Percentiles rank a stretch among this genome's conserved stretches.
These are phyloP conservation scores for Plantago elongata DNA, from an alignment of 257 asterid species.

Conservation along the genomic window DNA sequence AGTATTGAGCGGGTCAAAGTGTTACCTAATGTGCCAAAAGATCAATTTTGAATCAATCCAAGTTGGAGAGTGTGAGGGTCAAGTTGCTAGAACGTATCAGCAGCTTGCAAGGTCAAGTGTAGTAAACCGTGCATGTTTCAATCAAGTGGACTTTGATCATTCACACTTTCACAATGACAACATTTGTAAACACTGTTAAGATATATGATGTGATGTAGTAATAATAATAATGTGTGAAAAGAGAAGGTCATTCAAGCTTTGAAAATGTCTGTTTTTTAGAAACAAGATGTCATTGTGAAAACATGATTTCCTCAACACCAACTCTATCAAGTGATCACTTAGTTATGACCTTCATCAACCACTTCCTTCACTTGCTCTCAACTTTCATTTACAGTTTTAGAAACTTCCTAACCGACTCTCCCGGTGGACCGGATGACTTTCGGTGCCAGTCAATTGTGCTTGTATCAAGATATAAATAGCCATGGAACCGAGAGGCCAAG, in stretches of 20 bases:
- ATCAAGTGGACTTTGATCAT: constrained; percentile 6
- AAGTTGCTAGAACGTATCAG: constrained; percentile 2
- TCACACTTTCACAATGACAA: constrained; percentile 1
- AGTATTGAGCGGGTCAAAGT: too few relatives aligned
- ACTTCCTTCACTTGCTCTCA: constrained; percentile 18
- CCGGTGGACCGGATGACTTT: constrained; percentile 2
- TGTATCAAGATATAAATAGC: not conserved
- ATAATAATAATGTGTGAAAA: not conserved
- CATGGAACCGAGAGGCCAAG: not conserved
- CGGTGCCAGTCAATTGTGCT: not conserved
- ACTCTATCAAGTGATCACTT: constrained; percentile 8
- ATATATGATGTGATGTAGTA: not conserved
- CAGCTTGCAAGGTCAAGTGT: not conserved
- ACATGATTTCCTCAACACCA: constrained; percentile 12
- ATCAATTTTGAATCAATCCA: not conserved
- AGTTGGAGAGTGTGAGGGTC: not conserved
- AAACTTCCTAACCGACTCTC: constrained; percentile 7
- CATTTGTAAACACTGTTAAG: not conserved
- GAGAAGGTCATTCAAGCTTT: not conserved
- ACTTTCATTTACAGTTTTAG: constrained; percentile 16
- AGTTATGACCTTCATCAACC: constrained; percentile 22
- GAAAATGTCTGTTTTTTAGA: constrained; percentile 12
- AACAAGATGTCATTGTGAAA: constrained; percentile 18
- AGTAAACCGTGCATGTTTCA: not conserved
- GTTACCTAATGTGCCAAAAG: too few relatives aligned